Conservation (phyloP, 2,329 filamentous ascomycete species). For the Penicillium sp. region DNA sequence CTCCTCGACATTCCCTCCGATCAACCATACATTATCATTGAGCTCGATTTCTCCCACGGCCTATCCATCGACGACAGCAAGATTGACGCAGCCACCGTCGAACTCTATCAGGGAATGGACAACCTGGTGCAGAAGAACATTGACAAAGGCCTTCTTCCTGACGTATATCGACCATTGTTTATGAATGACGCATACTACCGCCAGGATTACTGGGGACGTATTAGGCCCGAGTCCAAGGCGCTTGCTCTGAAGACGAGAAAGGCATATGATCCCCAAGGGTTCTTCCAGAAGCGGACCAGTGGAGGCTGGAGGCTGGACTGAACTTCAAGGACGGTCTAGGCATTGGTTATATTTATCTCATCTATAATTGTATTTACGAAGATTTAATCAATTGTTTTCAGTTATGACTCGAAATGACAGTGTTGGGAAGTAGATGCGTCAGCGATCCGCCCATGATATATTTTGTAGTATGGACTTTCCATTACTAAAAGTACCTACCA, state of each 20-base stretch:
- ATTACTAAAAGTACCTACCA: not conserved
- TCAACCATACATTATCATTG: constrained; percentile 47
- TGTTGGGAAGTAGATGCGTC: not conserved
- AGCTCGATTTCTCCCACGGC: constrained; percentile 47
- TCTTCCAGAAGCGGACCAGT: constrained; percentile 43
- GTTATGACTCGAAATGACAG: not conserved
- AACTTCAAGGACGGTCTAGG: not conserved
- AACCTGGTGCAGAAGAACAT: constrained; percentile 37
- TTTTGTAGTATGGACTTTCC: not conserved
- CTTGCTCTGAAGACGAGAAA: constrained; percentile 36
- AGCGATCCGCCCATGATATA: not conserved
- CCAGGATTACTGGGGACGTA: constrained; percentile 48
- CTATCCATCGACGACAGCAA: constrained; percentile 34
- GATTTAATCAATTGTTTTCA: not conserved
- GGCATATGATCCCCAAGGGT: constrained; percentile 42
- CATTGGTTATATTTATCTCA: not conserved
- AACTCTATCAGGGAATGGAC: constrained; percentile 40
- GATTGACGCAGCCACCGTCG: constrained; percentile 43
- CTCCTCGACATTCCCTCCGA: constrained; percentile 44
- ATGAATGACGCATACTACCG: constrained; percentile 49
- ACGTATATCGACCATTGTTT: constrained; percentile 47
- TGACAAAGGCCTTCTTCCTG: constrained; percentile 36
- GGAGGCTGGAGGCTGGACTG: constrained; percentile 37
- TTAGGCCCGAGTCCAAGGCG: constrained; percentile 32
- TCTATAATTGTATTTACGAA: constrained; percentile 6